A percentile compares a stretch with the other conserved stretches of the same genome.
Conservation (phyloP, 768 basidiomycete genomes). For the Boletus bicolor region DNA sequence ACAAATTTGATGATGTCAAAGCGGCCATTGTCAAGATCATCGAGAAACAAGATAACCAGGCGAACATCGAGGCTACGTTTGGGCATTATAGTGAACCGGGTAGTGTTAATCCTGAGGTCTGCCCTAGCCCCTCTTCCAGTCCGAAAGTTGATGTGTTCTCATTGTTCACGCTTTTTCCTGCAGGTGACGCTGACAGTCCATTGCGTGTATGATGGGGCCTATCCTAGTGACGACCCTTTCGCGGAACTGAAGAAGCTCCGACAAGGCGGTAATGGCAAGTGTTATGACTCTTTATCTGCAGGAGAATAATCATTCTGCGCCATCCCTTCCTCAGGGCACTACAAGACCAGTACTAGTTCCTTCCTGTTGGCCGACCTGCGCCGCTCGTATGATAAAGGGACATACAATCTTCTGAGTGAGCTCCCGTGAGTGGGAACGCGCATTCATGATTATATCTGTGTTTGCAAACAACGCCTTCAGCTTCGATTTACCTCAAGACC, state of each 20-base stretch:
- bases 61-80: conserved; percentile 8
- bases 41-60: background rate
- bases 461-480: background rate
- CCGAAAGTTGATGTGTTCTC: background rate
- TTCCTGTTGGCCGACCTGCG: background rate
- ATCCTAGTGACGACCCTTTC: background rate
- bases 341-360: background rate
- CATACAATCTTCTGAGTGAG: background rate
- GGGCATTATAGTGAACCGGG: background rate
- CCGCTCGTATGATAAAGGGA: background rate
- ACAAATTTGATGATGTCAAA: conserved; percentile 7
- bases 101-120: background rate
- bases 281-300: background rate
- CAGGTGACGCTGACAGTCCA: background rate
- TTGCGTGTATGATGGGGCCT: background rate
- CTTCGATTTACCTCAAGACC: background rate
- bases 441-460: background rate
- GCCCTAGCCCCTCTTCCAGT: background rate
- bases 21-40: background rate
- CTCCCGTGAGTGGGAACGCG: background rate
- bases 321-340: too few relatives aligned
- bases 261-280: background rate
- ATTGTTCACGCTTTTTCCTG: background rate
- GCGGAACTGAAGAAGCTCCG: background rate
- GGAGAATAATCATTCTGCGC: background rate